Evolutionary conservation across 208 protist genomes (phyloP), one percentile per base, ranked within the genome.

Genomic region (Angomonas ambiguus): DNA sequence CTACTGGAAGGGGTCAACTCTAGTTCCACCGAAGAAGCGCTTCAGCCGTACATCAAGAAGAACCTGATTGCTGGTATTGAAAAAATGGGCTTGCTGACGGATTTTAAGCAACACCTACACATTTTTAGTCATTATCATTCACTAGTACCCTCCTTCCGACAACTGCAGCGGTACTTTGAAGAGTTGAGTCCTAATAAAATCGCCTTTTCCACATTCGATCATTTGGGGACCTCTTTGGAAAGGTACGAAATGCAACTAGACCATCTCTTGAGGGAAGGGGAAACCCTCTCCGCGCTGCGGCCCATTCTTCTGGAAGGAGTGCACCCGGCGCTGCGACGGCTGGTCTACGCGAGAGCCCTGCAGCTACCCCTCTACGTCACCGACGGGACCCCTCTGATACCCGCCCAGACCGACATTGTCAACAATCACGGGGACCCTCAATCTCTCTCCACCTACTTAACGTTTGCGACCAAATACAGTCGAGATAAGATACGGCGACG

Each of bases 271-370:
- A 82, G 83, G 0, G 11, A 55, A 5, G 82, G 83, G 32, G 78
- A 79, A 38, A 66, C 71, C 11, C 67, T 74, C 27, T 75, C 75
- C 57, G 55, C 51, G 28, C 33, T 92, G 53, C 65, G 77, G 0
- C 64, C 42, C 2, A 49, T 86, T 13, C 73, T 96, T 34, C 79
- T 76, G 10, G 69, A 75, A 32, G 71, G 72, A 22, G 78, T 89
- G 32, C 83, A 85, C 73, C 87, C 85, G 10, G 83, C 85, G 0
- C 41, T 96, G 31, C 82, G 90, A 13, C 85, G 90, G 13, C 72
- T 96, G 5, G 58, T 91, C 42, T 96, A 96, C 67, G 82, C 90
- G 11, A 73, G 83, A n/a, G 85, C 83, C 27, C 70, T 96, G 62
- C 82, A 86, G 59, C 31, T 91, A 22, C 63, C 71, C 27, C 63